phyloP scores from a whole-genome alignment of 305 asterid species.

The Withania somnifera region DNA sequence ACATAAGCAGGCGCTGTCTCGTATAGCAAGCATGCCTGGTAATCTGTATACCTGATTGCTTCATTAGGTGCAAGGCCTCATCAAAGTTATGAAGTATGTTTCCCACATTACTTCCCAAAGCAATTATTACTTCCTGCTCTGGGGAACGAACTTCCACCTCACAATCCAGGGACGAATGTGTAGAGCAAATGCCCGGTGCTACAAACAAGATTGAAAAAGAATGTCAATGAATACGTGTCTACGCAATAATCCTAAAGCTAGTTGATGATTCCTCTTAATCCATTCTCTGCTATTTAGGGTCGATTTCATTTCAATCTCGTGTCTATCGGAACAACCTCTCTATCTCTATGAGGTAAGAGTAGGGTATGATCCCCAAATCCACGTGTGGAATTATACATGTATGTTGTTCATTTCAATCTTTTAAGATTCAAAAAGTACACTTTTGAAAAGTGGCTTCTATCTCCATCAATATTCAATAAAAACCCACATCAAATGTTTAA shows the following conservation, averaged over 20 bases:
- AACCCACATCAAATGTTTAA: neutral
- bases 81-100: slow-evolving; percentile 65
- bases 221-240: neutral
- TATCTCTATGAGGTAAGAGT: too few relatives aligned
- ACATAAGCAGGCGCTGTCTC: slow-evolving; percentile 93
- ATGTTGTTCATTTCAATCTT: neutral
- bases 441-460: neutral
- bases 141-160: slow-evolving; percentile 55
- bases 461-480: neutral
- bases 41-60: slow-evolving; percentile 61
- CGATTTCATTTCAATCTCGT: too few relatives aligned
- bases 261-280: neutral
- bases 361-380: too few relatives aligned
- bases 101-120: slow-evolving; percentile 93
- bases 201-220: neutral
- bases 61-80: slow-evolving; percentile 69
- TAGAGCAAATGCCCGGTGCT: slow-evolving; percentile 28
- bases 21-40: slow-evolving; percentile 67
- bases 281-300: neutral
- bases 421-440: neutral
- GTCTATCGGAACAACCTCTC: too few relatives aligned
- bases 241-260: neutral
- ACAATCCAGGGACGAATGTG: slow-evolving; percentile 32
- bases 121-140: slow-evolving; percentile 80
- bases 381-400: too few relatives aligned